Percentiles rank a stretch among this genome's conserved stretches.
Conservation (phyloP, 2,329 filamentous ascomycete genomes). For the Diaporthe vexans region DNA sequence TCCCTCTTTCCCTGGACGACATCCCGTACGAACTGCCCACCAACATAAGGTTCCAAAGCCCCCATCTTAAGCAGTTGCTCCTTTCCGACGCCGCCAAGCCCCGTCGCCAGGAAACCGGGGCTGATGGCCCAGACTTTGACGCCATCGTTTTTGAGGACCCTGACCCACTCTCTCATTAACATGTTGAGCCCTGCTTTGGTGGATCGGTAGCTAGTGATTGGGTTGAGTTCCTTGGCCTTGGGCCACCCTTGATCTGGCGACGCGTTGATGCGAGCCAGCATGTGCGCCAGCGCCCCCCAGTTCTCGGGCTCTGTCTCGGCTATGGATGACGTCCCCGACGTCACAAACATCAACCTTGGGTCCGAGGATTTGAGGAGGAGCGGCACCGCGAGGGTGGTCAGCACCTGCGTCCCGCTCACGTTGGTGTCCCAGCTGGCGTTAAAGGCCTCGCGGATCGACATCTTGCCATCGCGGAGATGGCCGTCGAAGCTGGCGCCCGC, state of each 20-base stretch:
- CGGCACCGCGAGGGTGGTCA: conserved; percentile 57
- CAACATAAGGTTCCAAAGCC: conserved; percentile 52
- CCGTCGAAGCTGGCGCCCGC: conserved; percentile 62
- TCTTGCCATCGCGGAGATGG: conserved; percentile 46
- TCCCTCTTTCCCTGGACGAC: conserved; percentile 47
- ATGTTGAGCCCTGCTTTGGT: conserved; percentile 63
- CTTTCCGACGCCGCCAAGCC: conserved; percentile 42
- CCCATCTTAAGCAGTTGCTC: conserved; percentile 53
- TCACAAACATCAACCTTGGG: conserved; percentile 64
- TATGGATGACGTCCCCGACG: conserved; percentile 58
- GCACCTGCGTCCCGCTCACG: conserved; percentile 60
- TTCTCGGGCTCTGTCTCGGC: conserved; percentile 50
- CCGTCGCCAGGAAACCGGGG: conserved; percentile 38
- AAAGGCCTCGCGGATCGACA: conserved; percentile 57
- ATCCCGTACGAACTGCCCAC: conserved; percentile 54
- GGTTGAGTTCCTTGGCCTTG: conserved; percentile 50
- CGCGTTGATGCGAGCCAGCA: conserved; percentile 30
- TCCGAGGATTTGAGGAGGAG: conserved; percentile 60
- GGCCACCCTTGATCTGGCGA: conserved; percentile 59
- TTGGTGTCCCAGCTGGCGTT: conserved; percentile 66
- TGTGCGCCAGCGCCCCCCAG: conserved; percentile 46
- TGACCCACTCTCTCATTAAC: conserved; percentile 62
- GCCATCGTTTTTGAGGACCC: conserved; percentile 53
- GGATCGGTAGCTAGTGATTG: conserved; percentile 52
- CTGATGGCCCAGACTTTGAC: conserved; percentile 57